Evolutionary conservation across 352 stramenopile species (phyloP).

Genomic region (Phytopythium sindhum): DNA sequence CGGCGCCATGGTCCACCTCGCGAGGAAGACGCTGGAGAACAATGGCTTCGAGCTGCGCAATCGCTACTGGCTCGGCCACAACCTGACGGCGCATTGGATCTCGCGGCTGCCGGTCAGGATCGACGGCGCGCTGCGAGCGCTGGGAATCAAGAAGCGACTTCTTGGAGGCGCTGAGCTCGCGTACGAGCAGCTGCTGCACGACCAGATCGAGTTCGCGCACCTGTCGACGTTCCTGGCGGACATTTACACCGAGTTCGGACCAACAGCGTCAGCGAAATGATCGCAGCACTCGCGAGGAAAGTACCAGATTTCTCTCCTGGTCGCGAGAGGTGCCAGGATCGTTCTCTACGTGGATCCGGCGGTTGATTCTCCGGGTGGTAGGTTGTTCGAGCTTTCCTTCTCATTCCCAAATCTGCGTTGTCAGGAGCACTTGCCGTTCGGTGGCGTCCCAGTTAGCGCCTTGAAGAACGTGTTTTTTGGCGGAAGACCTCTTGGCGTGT

Average conservation of each 20-base stretch:
- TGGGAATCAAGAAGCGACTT: background rate
- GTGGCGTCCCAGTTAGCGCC: too few species aligned
- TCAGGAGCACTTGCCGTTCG: too few species aligned
- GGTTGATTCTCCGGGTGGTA: too few species aligned
- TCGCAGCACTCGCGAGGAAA: too few species aligned
- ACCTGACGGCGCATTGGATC: background rate
- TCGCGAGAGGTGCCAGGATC: too few species aligned
- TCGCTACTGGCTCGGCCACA: background rate
- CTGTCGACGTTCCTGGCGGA: conserved; percentile 1
- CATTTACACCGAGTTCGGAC: conserved; percentile 1
- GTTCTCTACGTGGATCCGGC: too few species aligned
- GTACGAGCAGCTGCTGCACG: conserved; percentile 2
- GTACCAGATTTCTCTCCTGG: too few species aligned
- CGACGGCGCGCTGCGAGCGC: background rate
- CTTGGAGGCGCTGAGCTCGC: background rate
- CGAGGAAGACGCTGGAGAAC: background rate
- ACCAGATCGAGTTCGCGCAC: conserved; percentile 1
- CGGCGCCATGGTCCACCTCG: conserved; percentile 1
- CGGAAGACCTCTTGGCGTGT: too few species aligned
- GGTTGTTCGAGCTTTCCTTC: too few species aligned
- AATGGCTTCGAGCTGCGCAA: conserved; percentile 2
- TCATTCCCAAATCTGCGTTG: too few species aligned
- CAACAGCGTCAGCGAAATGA: background rate
- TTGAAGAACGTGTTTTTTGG: too few species aligned
- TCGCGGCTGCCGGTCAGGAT: background rate